Conservation (phyloP, 139 green algal species). For the Nannochloris sp. region DNA sequence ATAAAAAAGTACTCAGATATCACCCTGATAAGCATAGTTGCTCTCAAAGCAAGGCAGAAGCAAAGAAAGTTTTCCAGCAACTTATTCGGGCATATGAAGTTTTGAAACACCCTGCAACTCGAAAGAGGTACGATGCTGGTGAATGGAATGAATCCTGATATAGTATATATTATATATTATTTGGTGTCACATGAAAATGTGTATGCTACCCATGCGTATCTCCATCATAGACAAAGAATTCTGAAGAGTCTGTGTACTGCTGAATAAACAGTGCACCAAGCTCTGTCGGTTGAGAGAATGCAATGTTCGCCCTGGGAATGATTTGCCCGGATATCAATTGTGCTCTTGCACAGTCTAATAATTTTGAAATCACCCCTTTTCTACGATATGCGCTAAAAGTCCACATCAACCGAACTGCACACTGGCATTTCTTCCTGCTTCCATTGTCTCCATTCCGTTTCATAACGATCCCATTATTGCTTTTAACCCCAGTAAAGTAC, state of each 20-base stretch:
- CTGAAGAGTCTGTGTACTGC: constrained; percentile 8
- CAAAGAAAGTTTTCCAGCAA: constrained; percentile 47
- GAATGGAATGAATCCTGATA: neutral
- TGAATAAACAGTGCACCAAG: constrained; percentile 17
- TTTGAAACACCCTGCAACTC: constrained; percentile 43
- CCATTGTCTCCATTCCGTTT: constrained; percentile 1
- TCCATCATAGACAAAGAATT: constrained; percentile 26
- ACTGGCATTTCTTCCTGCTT: constrained; percentile 11
- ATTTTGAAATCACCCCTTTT: constrained; percentile 23
- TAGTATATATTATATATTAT: neutral
- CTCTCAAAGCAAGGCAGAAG: constrained; percentile 9
- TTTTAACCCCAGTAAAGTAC: neutral
- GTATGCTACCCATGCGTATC: neutral
- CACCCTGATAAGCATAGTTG: constrained; percentile 58
- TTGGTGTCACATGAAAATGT: too few species aligned
- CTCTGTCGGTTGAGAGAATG: constrained; percentile 33
- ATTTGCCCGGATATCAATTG: constrained; percentile 33
- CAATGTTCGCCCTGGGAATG: constrained; percentile 22
- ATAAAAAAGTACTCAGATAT: constrained; percentile 49
- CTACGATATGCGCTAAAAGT: constrained; percentile 18
- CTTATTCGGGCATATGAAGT: constrained; percentile 55
- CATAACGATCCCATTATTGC: neutral
- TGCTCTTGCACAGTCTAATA: constrained; percentile 34
- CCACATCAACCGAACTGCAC: constrained; percentile 39
- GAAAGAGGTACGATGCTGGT: constrained; percentile 47